phyloP scores from a whole-genome alignment of 2,329 filamentous ascomycete species.

The Colletotrichum graminicola region DNA sequence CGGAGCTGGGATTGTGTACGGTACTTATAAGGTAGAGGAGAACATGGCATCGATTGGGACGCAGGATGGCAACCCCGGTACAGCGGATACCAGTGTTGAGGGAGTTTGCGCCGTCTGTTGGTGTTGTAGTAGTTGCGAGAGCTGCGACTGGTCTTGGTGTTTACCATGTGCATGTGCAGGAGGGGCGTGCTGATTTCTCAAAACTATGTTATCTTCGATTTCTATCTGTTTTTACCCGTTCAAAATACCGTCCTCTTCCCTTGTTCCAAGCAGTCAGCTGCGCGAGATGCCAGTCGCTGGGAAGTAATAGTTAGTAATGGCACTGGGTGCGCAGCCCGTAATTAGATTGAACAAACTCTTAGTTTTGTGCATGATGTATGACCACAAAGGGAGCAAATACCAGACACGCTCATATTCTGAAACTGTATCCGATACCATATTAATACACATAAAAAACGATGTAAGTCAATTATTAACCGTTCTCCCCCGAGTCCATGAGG shows the following conservation, averaged over 20 bases:
- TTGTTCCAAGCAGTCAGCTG: conserved; percentile 46
- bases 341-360: neutral
- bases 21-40: neutral
- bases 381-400: too few relatives aligned
- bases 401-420: too few relatives aligned
- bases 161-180: neutral
- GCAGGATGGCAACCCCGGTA: neutral
- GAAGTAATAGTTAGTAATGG: neutral
- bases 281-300: neutral
- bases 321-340: neutral
- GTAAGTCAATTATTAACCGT: too few relatives aligned
- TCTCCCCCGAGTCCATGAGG: too few relatives aligned
- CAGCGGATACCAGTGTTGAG: neutral
- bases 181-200: neutral
- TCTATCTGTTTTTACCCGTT: neutral
- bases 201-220: too few relatives aligned
- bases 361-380: neutral
- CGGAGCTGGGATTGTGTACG: neutral
- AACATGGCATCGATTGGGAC: neutral
- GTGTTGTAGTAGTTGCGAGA: neutral
- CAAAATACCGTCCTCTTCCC: neutral
- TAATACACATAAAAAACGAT: too few relatives aligned
- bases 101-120: neutral
- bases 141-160: neutral
- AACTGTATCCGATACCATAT: too few relatives aligned